Percentiles rank a stretch among this genome's conserved stretches.
Evolutionary conservation across 495 filamentous ascomycete genomes (phyloP).

Genomic region (Jackrogersella multiformis): DNA sequence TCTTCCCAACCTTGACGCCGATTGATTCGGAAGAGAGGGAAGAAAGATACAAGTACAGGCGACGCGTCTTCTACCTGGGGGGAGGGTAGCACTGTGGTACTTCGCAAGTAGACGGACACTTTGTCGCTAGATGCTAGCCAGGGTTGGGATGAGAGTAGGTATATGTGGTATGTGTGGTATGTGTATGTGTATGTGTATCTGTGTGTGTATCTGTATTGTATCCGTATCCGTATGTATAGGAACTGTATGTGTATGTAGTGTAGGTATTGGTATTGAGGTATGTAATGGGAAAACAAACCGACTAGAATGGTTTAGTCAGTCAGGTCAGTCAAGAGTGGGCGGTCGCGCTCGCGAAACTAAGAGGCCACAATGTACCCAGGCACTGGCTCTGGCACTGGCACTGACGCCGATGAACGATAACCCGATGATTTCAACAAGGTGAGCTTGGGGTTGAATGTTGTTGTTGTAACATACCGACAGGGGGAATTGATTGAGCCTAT

Average conservation of each 20-base stretch:
- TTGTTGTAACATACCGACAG: constrained; percentile 29
- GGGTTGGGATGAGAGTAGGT: not conserved
- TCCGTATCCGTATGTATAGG: no score
- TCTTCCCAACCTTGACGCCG: constrained; percentile 9
- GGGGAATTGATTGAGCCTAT: constrained; percentile 21
- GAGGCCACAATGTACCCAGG: no score
- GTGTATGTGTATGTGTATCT: not conserved
- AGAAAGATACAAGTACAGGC: not conserved
- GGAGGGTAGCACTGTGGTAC: no score
- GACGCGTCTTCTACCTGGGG: constrained; percentile 2
- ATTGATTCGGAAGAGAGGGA: not conserved
- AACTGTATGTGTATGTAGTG: not conserved
- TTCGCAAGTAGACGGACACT: not conserved
- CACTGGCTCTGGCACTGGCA: no score
- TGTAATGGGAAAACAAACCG: constrained; percentile 3
- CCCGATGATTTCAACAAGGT: constrained; percentile 9
- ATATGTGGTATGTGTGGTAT: not conserved
- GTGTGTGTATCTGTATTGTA: not conserved
- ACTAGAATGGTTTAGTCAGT: constrained; percentile 40
- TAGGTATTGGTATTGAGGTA: not conserved
- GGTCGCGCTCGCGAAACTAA: constrained; percentile 22
- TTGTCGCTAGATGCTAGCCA: not conserved
- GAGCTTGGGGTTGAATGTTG: constrained; percentile 29
- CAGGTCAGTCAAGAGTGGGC: constrained; percentile 5
- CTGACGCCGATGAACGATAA: constrained; percentile 25